A percentile compares a stretch with the other conserved stretches of the same genome.
Evolutionary conservation across 768 basidiomycete species (phyloP).

Genomic region (Xanthoconium stramineum): DNA sequence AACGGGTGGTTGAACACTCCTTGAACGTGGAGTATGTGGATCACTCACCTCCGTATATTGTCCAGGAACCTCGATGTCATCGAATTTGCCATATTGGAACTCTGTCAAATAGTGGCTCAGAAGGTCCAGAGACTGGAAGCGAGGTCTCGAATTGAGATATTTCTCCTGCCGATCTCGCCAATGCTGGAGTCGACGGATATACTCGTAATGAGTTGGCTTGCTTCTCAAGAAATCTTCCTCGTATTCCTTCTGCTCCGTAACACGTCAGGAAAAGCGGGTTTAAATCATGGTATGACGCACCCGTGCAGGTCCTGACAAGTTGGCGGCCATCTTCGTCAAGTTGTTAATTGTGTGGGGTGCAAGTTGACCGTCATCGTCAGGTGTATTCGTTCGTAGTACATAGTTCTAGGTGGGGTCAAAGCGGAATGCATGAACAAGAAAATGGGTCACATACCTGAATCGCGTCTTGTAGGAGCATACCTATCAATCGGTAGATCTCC

Average conservation of each 20-base stretch:
- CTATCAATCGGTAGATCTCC: constrained; percentile 88
- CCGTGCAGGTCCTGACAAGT: constrained; percentile 54
- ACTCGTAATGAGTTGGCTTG: constrained; percentile 80
- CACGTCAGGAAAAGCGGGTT: neutral
- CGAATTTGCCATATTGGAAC: constrained; percentile 96
- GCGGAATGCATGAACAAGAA: neutral
- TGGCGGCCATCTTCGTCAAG: constrained; percentile 56
- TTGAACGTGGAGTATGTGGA: neutral
- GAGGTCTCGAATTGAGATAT: constrained; percentile 76
- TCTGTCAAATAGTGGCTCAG: constrained; percentile 93
- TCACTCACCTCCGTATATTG: constrained; percentile 90
- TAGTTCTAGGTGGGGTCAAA: constrained; percentile 49
- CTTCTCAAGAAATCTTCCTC: constrained; percentile 85
- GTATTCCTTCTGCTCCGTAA: constrained; percentile 65
- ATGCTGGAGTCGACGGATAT: constrained; percentile 82
- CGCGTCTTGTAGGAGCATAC: constrained; percentile 84
- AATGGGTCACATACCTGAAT: constrained; percentile 54
- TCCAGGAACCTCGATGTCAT: constrained; percentile 97
- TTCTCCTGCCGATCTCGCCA: constrained; percentile 93
- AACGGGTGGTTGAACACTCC: constrained; percentile 7
- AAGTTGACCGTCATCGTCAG: constrained; percentile 68
- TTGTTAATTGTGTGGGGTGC: constrained; percentile 52
- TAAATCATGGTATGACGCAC: constrained; percentile 36
- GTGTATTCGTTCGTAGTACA: constrained; percentile 58
- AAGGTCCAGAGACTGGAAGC: constrained; percentile 78